Evolutionary conservation across 1,139 yeast genomes (phyloP).

Genomic region (Diutina sp.): DNA sequence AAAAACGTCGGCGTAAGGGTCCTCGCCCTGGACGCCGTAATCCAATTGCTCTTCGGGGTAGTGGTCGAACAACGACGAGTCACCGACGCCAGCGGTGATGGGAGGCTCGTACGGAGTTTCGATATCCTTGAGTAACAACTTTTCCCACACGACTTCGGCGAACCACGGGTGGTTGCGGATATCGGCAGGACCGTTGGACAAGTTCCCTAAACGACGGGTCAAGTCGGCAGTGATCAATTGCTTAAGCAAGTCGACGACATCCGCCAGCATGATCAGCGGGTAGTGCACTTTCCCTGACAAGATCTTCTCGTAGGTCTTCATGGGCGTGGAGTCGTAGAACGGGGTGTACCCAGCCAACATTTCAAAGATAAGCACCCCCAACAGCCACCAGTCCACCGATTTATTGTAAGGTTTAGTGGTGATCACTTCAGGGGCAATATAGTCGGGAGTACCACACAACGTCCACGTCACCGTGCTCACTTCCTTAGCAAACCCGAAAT

Average conservation of each 20-base stretch:
- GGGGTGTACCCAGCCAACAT: constrained; percentile 56
- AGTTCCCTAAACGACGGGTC: constrained; percentile 43
- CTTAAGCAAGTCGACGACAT: constrained; percentile 35
- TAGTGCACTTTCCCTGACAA: constrained; percentile 37
- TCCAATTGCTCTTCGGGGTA: constrained; percentile 48
- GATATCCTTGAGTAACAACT: constrained; percentile 40
- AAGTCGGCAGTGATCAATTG: constrained; percentile 43
- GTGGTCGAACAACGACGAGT: constrained; percentile 46
- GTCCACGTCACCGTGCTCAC: constrained; percentile 49
- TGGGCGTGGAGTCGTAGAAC: constrained; percentile 47
- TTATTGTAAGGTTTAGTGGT: constrained; percentile 51
- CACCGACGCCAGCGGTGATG: constrained; percentile 50
- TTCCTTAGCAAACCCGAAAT: constrained; percentile 52
- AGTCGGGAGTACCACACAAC: constrained; percentile 53
- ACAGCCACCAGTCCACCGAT: constrained; percentile 56
- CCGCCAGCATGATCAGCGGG: constrained; percentile 38
- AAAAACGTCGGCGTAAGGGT: constrained; percentile 37
- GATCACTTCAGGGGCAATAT: constrained; percentile 52
- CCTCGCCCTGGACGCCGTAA: constrained; percentile 31
- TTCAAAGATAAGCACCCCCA: constrained; percentile 46
- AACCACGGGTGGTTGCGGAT: constrained; percentile 48
- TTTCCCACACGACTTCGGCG: constrained; percentile 49
- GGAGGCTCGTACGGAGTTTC: constrained; percentile 58
- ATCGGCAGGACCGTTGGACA: constrained; percentile 45
- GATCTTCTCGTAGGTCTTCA: constrained; percentile 51